Evolutionary conservation across 768 basidiomycete species (phyloP).

Genomic region (Solioccasus polychromus): DNA sequence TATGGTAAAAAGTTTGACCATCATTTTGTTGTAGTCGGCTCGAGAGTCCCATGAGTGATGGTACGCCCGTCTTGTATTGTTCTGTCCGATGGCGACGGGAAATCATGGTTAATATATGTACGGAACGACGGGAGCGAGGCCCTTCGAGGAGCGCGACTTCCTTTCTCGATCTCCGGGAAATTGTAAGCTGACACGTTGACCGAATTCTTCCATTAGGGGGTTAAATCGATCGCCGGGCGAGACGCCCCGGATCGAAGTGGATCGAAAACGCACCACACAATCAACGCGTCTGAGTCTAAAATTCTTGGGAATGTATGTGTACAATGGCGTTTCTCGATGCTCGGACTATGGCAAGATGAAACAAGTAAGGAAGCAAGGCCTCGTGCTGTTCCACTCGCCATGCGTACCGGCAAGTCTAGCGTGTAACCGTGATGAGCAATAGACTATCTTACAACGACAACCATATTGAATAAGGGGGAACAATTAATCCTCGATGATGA

Average conservation of each 20-base stretch:
- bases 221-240: conserved; percentile 1
- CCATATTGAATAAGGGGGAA: neutral
- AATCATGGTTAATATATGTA: no score
- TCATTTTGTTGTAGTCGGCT: no score
- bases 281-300: neutral
- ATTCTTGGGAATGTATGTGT: neutral
- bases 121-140: neutral
- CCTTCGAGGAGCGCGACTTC: neutral
- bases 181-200: no score
- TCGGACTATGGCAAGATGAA: neutral
- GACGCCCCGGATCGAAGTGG: neutral
- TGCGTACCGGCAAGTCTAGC: neutral
- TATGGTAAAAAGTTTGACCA: no score
- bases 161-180: neutral
- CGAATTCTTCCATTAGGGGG: neutral
- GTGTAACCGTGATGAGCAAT: neutral
- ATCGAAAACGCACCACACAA: neutral
- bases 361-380: neutral
- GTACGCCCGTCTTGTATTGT: neutral
- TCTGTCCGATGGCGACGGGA: no score
- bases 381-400: no score
- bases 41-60: neutral
- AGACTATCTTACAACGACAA: neutral
- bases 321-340: neutral
- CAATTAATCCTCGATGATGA: conserved; percentile 15